phyloP scores from a whole-genome alignment of 108 stramenopile species.

The Nitzschia putrida region DNA sequence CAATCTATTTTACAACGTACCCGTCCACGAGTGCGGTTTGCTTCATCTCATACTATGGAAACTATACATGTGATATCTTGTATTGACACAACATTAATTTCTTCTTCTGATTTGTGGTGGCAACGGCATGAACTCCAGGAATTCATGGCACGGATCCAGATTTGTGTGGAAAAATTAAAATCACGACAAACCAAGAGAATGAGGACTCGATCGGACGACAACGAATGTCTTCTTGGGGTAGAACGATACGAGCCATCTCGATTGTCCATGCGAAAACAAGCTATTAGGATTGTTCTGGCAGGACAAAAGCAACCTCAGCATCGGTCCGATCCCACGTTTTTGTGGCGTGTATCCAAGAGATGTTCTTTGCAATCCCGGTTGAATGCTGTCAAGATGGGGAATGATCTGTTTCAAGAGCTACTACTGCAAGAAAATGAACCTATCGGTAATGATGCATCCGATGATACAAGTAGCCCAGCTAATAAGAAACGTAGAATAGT shows the following conservation, averaged over 20 bases:
- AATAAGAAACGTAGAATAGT: too few species aligned
- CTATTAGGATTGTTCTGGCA: background rate
- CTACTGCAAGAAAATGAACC: too few species aligned
- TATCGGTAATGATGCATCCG: too few species aligned
- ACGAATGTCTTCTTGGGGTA: background rate
- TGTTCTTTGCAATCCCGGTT: constrained; percentile 3
- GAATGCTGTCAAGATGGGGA: background rate
- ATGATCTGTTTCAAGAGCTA: constrained; percentile 8
- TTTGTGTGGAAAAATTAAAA: background rate
- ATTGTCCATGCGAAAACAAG: background rate
- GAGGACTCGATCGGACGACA: too few species aligned
- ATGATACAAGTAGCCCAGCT: too few species aligned
- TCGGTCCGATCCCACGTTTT: background rate
- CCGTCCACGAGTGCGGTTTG: too few species aligned
- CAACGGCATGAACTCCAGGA: background rate
- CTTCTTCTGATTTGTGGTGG: background rate
- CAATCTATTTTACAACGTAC: too few species aligned
- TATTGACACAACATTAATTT: too few species aligned
- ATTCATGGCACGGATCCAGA: background rate
- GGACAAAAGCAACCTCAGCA: constrained; percentile 13
- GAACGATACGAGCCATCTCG: constrained; percentile 4
- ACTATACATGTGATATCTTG: background rate
- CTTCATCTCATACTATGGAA: background rate
- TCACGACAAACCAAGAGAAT: too few species aligned
- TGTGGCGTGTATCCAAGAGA: constrained; percentile 8